Percentiles rank a stretch among this genome's conserved stretches.
These are phyloP conservation scores for Biscogniauxia sp. DNA, from an alignment of 2,329 filamentous ascomycete species.

Conservation along the genomic window DNA sequence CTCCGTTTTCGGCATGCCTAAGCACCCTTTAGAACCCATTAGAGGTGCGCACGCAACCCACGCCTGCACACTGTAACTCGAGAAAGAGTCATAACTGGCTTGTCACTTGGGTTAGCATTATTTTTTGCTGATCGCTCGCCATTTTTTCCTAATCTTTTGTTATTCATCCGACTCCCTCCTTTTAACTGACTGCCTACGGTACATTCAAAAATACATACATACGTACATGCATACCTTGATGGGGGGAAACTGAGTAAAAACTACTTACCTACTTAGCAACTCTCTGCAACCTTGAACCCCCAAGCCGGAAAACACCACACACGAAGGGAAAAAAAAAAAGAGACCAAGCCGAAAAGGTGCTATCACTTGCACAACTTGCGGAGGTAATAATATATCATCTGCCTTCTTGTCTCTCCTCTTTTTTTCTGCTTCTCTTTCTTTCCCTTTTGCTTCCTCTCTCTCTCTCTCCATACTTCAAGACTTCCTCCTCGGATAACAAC, in stretches of 20 bases:
- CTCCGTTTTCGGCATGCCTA: constrained; percentile 1
- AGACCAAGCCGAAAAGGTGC: background rate
- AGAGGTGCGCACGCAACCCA: background rate
- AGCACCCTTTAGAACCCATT: background rate
- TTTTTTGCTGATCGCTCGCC: background rate
- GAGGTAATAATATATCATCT: constrained; percentile 1
- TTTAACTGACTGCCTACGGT: background rate
- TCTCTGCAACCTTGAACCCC: background rate
- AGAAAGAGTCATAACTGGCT: background rate
- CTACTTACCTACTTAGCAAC: no score
- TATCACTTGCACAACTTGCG: background rate
- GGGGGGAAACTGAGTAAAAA: no score
- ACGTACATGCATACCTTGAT: no score
- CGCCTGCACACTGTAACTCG: background rate
- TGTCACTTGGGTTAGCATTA: background rate
- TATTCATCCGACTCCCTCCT: background rate
- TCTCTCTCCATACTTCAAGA: background rate
- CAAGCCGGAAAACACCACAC: background rate
- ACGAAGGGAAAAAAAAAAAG: background rate
- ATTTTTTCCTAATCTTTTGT: background rate
- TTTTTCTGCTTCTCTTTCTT: background rate
- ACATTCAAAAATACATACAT: background rate
- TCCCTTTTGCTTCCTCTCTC: background rate
- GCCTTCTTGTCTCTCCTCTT: background rate
- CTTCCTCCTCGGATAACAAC: background rate